These are phyloP conservation scores for Mallotus nudiflorus DNA, from an alignment of 345 rosid genomes.

Conservation along the genomic window DNA sequence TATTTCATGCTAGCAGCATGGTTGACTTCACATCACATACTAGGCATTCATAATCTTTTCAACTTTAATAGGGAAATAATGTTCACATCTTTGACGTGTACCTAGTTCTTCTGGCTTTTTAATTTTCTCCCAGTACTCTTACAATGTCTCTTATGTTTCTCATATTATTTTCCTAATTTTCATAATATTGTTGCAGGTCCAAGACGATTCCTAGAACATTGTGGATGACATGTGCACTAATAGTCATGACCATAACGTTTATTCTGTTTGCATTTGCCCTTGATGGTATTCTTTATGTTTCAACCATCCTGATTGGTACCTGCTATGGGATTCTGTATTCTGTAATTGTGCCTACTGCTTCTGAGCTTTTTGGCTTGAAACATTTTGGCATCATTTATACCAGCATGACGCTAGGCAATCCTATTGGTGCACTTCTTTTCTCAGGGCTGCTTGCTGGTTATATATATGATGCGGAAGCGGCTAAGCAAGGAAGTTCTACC, in stretches of 20 bases:
- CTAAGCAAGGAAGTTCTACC: slow-evolving; percentile 69
- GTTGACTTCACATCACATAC: neutral
- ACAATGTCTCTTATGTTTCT: neutral
- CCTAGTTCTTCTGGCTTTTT: neutral
- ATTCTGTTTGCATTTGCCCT: slow-evolving; percentile 59
- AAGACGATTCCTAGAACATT: slow-evolving; percentile 70
- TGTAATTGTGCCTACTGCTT: slow-evolving; percentile 70
- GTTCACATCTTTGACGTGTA: neutral
- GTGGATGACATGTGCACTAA: slow-evolving; percentile 67
- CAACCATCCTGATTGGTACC: slow-evolving; percentile 68
- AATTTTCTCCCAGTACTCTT: neutral
- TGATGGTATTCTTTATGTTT: slow-evolving; percentile 54
- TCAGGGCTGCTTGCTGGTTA: slow-evolving; percentile 79
- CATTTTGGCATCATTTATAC: slow-evolving; percentile 86
- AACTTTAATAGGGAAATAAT: neutral
- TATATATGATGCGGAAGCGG: slow-evolving; percentile 80
- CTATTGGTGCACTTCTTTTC: slow-evolving; percentile 84
- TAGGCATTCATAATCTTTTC: neutral
- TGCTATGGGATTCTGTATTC: slow-evolving; percentile 73
- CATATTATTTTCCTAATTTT: neutral
- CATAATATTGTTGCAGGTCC: slow-evolving; percentile 43
- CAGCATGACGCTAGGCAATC: slow-evolving; percentile 80
- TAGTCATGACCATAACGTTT: slow-evolving; percentile 57
- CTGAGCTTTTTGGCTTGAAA: slow-evolving; percentile 90
- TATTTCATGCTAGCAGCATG: neutral